Conservation (phyloP, 257 asterid species). For the Solanum appendiculatum region DNA sequence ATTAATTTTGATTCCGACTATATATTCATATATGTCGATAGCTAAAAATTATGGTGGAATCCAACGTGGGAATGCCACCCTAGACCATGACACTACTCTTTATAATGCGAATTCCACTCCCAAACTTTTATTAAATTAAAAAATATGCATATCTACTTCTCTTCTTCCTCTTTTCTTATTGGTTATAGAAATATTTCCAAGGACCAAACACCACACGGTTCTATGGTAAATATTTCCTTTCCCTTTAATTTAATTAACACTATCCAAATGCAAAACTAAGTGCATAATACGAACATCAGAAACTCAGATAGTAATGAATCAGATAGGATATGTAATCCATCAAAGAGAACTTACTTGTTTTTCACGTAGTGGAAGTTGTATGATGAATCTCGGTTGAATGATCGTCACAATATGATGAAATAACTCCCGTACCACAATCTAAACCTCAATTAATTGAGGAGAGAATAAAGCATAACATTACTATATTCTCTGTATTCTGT, state of each 20-base stretch:
- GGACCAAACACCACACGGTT: not conserved
- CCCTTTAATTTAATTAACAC: not conserved
- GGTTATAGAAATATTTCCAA: not conserved
- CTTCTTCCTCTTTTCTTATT: not conserved
- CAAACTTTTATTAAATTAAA: not conserved
- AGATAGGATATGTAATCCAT: no score
- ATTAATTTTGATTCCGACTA: not conserved
- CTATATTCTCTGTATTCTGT: not conserved
- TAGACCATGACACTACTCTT: not conserved
- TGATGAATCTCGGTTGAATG: not conserved
- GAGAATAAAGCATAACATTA: not conserved
- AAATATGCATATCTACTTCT: not conserved
- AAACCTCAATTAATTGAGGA: not conserved
- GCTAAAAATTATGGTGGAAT: not conserved
- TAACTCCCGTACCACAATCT: not conserved
- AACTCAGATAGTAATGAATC: not conserved
- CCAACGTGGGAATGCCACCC: not conserved
- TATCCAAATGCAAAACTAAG: not conserved
- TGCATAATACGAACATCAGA: not conserved
- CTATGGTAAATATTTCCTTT: not conserved
- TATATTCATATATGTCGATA: not conserved
- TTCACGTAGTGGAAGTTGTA: no score
- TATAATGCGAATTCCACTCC: not conserved
- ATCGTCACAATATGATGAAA: not conserved
- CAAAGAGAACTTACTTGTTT: no score